phyloP scores from a whole-genome alignment of 1,284 basidiomycete species.

The Ceratobasidium sp. region DNA sequence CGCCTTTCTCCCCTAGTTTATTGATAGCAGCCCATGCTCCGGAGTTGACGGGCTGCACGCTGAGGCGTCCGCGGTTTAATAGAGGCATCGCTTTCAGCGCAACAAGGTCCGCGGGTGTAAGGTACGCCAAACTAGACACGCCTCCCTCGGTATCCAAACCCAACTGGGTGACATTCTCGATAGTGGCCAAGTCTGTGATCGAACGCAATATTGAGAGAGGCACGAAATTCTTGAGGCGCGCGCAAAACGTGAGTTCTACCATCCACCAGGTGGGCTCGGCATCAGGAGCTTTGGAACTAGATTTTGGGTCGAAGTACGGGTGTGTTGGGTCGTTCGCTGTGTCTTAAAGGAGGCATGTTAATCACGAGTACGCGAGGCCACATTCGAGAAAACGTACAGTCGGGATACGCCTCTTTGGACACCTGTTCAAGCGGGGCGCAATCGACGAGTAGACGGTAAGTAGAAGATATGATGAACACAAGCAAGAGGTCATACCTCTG shows the following conservation, averaged over 20 bases:
- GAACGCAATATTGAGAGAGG: conserved; percentile 81
- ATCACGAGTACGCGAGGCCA: not conserved
- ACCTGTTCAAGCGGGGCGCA: conserved; percentile 63
- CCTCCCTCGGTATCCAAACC: conserved; percentile 56
- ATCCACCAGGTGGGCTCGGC: conserved; percentile 78
- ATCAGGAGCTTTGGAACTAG: conserved; percentile 50
- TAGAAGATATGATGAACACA: not conserved
- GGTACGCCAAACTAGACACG: conserved; percentile 51
- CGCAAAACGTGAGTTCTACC: conserved; percentile 84
- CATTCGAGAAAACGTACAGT: conserved; percentile 69
- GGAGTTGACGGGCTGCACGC: conserved; percentile 84
- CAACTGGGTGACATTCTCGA: conserved; percentile 72
- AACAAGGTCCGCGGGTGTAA: conserved; percentile 53
- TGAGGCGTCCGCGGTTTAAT: conserved; percentile 86
- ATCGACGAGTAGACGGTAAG: conserved; percentile 32
- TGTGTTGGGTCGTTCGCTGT: conserved; percentile 89
- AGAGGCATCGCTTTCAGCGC: conserved; percentile 80
- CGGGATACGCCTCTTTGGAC: conserved; percentile 87
- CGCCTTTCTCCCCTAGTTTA: conserved; percentile 77
- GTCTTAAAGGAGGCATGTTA: conserved; percentile 62
- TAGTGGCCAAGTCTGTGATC: conserved; percentile 57
- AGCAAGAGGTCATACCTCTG: conserved; percentile 67
- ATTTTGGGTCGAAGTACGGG: conserved; percentile 89
- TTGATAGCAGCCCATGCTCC: conserved; percentile 79
- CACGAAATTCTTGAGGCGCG: conserved; percentile 79